Evolutionary conservation across 129 eudicot species (phyloP).

Genomic region (Artemisia annua): DNA sequence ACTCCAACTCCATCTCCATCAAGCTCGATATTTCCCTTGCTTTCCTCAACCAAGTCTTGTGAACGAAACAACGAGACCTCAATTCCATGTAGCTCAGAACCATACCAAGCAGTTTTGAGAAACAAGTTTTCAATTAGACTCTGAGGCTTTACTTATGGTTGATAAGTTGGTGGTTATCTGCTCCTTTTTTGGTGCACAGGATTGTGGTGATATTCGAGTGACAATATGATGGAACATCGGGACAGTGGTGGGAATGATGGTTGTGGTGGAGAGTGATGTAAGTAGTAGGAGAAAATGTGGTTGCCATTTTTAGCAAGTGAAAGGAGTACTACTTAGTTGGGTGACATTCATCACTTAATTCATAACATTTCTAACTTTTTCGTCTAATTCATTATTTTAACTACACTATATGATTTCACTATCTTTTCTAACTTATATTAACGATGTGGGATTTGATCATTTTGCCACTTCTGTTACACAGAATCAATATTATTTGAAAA

Average conservation of each 20-base stretch:
- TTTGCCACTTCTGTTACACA: no score
- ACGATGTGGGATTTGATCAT: no score
- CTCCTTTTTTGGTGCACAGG: slow-evolving; percentile 37
- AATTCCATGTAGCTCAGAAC: slow-evolving; percentile 88
- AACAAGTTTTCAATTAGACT: slow-evolving; percentile 64
- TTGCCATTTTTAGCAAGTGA: slow-evolving; percentile 40
- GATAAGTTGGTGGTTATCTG: slow-evolving; percentile 23
- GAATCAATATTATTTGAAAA: no score
- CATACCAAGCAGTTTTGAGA: slow-evolving; percentile 91
- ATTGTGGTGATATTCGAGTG: slow-evolving; percentile 16
- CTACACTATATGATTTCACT: no score
- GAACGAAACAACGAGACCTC: slow-evolving; percentile 83
- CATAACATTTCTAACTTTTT: no score
- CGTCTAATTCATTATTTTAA: no score
- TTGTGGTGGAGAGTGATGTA: slow-evolving; percentile 26
- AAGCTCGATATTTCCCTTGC: slow-evolving; percentile 17
- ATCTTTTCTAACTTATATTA: no score
- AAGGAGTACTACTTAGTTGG: background rate
- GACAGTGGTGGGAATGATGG: background rate
- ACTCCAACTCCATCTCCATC: slow-evolving; percentile 39
- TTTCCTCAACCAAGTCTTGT: slow-evolving; percentile 29
- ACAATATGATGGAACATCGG: slow-evolving; percentile 22
- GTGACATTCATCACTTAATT: no score
- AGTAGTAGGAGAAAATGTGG: slow-evolving; percentile 31
- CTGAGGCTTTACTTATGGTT: slow-evolving; percentile 8